Percentiles rank a stretch among this genome's conserved stretches.
phyloP scores from a whole-genome alignment of 257 asterid species.

The Nicotiana paniculata region DNA sequence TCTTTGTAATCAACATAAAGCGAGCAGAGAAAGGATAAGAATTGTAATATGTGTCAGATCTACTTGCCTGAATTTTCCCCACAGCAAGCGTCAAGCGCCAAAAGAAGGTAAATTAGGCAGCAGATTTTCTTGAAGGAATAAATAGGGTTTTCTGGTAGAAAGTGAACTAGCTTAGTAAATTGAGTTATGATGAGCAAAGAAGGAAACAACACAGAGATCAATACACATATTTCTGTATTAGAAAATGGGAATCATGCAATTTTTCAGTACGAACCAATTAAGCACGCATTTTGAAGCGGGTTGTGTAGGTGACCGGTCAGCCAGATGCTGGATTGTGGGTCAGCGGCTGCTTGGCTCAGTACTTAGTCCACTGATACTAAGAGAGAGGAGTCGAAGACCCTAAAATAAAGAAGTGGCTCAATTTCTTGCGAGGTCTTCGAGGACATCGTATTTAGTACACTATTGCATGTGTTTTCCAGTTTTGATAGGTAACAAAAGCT shows the following conservation, averaged over 20 bases:
- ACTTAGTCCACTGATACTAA: background rate
- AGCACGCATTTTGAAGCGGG: background rate
- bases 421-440: background rate
- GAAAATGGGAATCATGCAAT: background rate
- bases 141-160: conserved; percentile 1
- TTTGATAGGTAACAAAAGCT: background rate
- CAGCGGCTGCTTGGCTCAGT: background rate
- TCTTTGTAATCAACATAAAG: background rate
- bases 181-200: background rate
- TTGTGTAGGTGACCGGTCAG: background rate
- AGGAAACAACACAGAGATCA: background rate
- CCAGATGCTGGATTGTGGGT: background rate
- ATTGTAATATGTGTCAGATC: background rate
- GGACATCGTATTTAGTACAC: background rate
- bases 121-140: background rate
- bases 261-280: background rate
- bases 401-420: background rate
- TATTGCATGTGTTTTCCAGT: background rate
- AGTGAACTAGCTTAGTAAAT: background rate
- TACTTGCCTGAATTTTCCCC: background rate
- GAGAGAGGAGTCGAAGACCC: background rate
- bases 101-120: background rate
- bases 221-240: background rate
- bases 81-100: background rate
- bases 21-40: background rate